Evolutionary conservation across 2,329 filamentous ascomycete species (phyloP).

Genomic region (Trichocomaceae sp.): DNA sequence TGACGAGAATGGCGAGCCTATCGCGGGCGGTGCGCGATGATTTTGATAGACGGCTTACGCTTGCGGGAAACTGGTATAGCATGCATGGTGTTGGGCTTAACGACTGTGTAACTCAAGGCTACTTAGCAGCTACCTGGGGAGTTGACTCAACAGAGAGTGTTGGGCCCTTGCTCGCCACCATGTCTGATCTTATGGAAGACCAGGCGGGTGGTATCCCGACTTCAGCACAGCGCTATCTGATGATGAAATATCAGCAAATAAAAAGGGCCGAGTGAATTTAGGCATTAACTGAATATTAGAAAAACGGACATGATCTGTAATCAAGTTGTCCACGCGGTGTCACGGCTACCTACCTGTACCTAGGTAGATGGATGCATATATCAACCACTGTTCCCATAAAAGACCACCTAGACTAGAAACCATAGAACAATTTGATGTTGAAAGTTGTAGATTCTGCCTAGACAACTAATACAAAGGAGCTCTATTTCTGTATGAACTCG

Average conservation of each 20-base stretch:
- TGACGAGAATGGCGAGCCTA: constrained; percentile 52
- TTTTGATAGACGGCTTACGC: constrained; percentile 59
- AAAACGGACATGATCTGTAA: background rate
- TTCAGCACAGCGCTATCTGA: constrained; percentile 5
- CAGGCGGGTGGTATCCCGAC: constrained; percentile 11
- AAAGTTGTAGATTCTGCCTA: background rate
- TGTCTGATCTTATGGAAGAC: constrained; percentile 15
- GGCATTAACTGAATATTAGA: background rate
- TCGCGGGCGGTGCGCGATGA: constrained; percentile 48
- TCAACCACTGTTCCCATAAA: too few species aligned
- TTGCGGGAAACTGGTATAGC: constrained; percentile 52
- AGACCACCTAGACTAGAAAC: too few species aligned
- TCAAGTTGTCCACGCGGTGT: too few species aligned
- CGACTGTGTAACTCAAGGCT: constrained; percentile 52
- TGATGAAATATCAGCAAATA: background rate
- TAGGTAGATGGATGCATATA: background rate
- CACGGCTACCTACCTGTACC: background rate
- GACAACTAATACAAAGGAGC: background rate
- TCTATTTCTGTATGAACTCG: background rate
- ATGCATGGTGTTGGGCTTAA: constrained; percentile 47
- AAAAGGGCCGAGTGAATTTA: background rate
- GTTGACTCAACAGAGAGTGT: constrained; percentile 23
- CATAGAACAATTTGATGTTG: background rate
- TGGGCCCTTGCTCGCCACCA: background rate
- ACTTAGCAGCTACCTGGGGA: constrained; percentile 44